Evolutionary conservation across 768 basidiomycete species (phyloP), one percentile per base, ranked within the genome.

Genomic region (Suillus plorans): DNA sequence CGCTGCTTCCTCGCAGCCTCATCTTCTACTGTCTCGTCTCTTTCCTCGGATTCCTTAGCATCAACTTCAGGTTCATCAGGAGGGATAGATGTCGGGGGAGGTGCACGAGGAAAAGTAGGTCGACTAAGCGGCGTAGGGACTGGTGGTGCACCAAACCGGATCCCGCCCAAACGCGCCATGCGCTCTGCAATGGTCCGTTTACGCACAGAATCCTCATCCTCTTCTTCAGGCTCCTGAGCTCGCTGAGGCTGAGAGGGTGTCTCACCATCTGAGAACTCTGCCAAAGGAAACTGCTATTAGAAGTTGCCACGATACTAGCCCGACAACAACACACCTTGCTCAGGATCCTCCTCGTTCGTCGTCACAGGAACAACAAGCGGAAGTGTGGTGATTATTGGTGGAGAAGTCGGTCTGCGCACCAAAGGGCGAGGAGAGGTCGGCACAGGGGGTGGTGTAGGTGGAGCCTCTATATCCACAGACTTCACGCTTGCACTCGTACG

Each of bases 161-260:
- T 89, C 4, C 92, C 93, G 18, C 95, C 94, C 0, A 97, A 81
- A 71, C 88, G 93, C 1, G 95, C 95, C 95, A 97, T 96, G n/a
- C 95, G 85, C 64, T 97, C 94, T 1, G 95, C 94, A 44, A 97
- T 92, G 2, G 91, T 91, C 37, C 82, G 82, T 28, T 88, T 84
- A 57, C 89, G 82, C 2, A 76, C 77, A 28, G 85, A 82, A 63
- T 85, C 85, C 1, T 79, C 79, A 60, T 84, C 82, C 64, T 81
- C 25, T 52, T 41, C 64, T n/a, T 25, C 39, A 59, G 36, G 65
- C 16, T 72, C 73, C 12, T 63, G 39, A 34, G 12, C 14, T 55
- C 10, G 41, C 4, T 45, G 28, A 25, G 50, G 45, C 53, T 63
- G 64, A 16, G 61, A 61, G 16, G 62, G 55, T 25, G 50, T 55